Base-by-base conservation (phyloP, 2,329 filamentous ascomycete genomes). In the Orbilia blumenaviensis region DNA sequence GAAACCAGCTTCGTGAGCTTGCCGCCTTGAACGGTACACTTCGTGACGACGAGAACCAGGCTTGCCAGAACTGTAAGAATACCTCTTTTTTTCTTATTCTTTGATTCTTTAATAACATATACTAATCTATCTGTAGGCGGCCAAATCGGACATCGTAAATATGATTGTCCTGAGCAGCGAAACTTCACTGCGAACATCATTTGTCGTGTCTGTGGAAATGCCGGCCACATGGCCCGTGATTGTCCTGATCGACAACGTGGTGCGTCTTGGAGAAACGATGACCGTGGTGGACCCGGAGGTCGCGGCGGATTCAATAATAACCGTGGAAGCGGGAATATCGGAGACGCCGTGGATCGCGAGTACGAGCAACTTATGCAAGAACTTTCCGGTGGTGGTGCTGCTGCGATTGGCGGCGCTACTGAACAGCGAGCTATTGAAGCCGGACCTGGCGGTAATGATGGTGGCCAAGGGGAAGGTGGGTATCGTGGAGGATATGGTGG, bases 141-240 rank as follows among this genome's bases (percentile, higher is more conserved):
- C 80, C 93, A 98, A 87, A 99, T 99, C 79, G 95, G 95, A 77
- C 95, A 99, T 84, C 91, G 95, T 84, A 99, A 99, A 85, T 98
- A 97, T 83, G 95, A 99, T 83, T 99, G 95, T 81, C 95, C 95
- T 12, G 93, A 99, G 85, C 92, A 95, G 83, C 92, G 94, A 83
- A 99, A 99, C 85, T 98, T 91, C 85, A 99, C 95, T n/a, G 94
- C 95, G 81, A 98, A 93, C 84, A 98, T 99, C 83, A 98, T 99
- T 82, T 99, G 95, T 85, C 94, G 94, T 81, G 92, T 97, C 80
- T 99, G 95, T 85, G 95, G 95, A 80, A 97, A 98, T 82, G 94
- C 95, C 79, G 95, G 95, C 18, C 95, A 99, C 81, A 97, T 99
- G 93, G 95, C 94, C 80, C 91, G 94, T 80, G 95, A 99, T 85